Evolutionary conservation across 768 basidiomycete genomes (phyloP).

Genomic region (Chlorophyllum brunneum): DNA sequence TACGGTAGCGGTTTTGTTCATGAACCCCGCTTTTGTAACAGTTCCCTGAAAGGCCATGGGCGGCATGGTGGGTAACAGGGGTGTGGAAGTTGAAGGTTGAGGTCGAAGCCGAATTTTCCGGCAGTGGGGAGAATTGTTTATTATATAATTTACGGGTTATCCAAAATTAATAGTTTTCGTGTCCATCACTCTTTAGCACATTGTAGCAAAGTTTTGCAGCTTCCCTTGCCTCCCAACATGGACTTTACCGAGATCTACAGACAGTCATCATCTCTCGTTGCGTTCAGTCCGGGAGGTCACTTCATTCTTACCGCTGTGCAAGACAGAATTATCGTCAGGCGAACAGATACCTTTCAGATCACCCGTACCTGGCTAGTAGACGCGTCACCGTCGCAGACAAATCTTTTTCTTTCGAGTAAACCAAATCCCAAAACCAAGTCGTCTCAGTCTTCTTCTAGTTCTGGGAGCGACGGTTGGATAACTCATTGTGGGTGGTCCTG

Average conservation of each 20-base stretch:
- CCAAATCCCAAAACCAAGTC: slow-evolving; percentile 28
- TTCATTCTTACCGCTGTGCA: slow-evolving; percentile 80
- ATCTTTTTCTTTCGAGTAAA: slow-evolving; percentile 34
- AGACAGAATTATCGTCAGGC: slow-evolving; percentile 78
- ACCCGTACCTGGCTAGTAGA: slow-evolving; percentile 76
- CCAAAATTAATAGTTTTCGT: too few relatives aligned
- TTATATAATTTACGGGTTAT: slow-evolving; percentile 1
- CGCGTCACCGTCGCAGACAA: slow-evolving; percentile 47
- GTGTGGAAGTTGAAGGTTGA: background rate
- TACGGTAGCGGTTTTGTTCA: slow-evolving; percentile 84
- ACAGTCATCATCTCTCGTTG: slow-evolving; percentile 65
- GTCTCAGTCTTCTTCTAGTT: slow-evolving; percentile 20
- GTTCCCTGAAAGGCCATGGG: slow-evolving; percentile 73
- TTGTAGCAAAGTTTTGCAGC: background rate
- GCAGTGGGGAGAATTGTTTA: background rate
- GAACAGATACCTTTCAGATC: slow-evolving; percentile 80
- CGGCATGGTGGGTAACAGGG: slow-evolving; percentile 46
- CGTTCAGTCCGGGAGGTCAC: slow-evolving; percentile 84
- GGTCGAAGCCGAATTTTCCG: too few relatives aligned
- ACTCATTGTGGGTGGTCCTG: slow-evolving; percentile 83
- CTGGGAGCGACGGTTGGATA: slow-evolving; percentile 41
- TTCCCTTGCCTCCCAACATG: slow-evolving; percentile 35
- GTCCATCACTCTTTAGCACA: background rate
- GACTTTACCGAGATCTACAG: slow-evolving; percentile 87
- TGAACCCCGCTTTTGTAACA: slow-evolving; percentile 78